Percentiles rank a stretch among this genome's conserved stretches.
phyloP scores from a whole-genome alignment of 345 rosid species.

The Noccaea caerulescens region DNA sequence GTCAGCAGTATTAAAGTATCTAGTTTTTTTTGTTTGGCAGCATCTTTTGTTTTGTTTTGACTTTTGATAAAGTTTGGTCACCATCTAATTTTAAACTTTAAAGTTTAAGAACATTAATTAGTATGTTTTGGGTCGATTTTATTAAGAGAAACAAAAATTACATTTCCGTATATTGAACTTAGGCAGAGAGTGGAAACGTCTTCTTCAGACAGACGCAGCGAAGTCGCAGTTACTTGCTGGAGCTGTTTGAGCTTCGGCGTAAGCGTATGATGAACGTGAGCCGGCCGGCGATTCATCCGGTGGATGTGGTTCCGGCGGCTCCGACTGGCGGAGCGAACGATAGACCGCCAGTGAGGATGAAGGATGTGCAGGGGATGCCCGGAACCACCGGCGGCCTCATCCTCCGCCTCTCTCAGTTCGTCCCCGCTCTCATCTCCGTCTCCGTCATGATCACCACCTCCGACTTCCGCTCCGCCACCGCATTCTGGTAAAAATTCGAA shows the following conservation, averaged over 20 bases:
- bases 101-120: background rate
- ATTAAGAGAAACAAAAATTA: too few relatives aligned
- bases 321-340: conserved; percentile 50
- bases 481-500: conserved; percentile 57
- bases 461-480: conserved; percentile 69
- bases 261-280: conserved; percentile 49
- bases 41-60: too few relatives aligned
- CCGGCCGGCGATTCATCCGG: conserved; percentile 80
- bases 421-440: conserved; percentile 60
- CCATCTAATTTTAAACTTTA: too few relatives aligned
- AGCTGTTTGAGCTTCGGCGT: conserved; percentile 11
- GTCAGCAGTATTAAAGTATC: background rate
- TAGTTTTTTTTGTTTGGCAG: background rate
- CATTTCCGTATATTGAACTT: background rate
- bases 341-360: conserved; percentile 68
- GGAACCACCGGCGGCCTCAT: conserved; percentile 79
- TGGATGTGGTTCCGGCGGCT: conserved; percentile 61
- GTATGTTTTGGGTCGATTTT: conserved; percentile 4
- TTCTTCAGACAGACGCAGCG: conserved; percentile 8
- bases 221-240: conserved; percentile 16
- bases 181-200: background rate
- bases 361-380: conserved; percentile 79
- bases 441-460: conserved; percentile 72
- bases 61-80: too few relatives aligned
- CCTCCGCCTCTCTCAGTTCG: conserved; percentile 65